Conservation (phyloP, 257 asterid genomes). For the Solanum lycopersicoides region DNA sequence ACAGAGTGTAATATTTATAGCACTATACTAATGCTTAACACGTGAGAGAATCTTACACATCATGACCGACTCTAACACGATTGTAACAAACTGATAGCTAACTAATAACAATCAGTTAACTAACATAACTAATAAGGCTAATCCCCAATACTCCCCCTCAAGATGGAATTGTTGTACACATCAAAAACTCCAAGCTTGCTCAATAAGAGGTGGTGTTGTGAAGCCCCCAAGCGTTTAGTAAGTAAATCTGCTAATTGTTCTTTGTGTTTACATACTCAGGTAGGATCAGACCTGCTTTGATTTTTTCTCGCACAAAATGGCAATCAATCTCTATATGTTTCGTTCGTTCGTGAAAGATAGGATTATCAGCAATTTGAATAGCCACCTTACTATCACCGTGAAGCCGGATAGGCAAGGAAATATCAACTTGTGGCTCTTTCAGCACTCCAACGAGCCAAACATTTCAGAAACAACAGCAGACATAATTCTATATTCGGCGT, state of each 20-base stretch:
- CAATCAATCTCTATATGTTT: not conserved
- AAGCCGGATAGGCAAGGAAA: no score
- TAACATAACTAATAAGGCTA: no score
- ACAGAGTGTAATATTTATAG: no score
- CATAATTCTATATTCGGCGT: no score
- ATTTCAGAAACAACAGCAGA: no score
- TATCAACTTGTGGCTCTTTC: no score
- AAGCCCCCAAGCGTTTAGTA: not conserved
- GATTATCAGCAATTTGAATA: no score
- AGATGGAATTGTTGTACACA: not conserved
- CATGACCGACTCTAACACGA: not conserved
- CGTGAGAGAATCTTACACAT: not conserved
- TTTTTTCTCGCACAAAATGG: not conserved
- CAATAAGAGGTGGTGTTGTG: not conserved
- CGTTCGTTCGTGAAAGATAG: not conserved
- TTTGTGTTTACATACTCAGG: no score
- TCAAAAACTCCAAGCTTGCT: not conserved
- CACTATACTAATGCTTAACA: no score
- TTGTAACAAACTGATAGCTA: not conserved
- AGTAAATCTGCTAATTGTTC: not conserved
- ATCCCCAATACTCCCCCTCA: not conserved
- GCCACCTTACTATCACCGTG: not conserved
- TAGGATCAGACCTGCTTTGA: not conserved
- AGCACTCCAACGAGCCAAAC: no score
- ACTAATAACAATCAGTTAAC: no score